Evolutionary conservation across 805 yeast genomes (phyloP), one percentile per base, ranked within the genome.

Genomic region (Cyberlindnera saturnus): DNA sequence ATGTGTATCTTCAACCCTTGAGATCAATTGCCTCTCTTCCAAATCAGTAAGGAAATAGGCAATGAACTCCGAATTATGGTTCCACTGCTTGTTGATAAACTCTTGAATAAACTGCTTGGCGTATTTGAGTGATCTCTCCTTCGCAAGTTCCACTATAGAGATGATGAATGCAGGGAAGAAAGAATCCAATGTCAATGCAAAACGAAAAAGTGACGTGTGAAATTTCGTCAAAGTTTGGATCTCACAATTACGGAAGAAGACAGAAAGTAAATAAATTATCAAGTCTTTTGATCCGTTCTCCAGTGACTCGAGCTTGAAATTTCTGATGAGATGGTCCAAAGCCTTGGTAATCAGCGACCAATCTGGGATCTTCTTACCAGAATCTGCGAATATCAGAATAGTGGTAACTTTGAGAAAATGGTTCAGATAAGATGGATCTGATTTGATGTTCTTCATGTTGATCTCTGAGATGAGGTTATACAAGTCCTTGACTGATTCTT

Each of bases 341-440:
- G 70, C 48, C 5, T 42, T 39, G 5, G 55, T 50, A 3, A 63
- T 48, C 4, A 38, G 15, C 3, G 44, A 41, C 91, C 91, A 84
- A 48, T 70, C 63, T 1, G 69, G 55, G 4, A 82, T 71, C 53
- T 80, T 82, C 46, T 62, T 73, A 53, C 93, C 93, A 38, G 87
- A 78, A 46, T 83, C 90, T 3, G 86, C 79, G 61, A 81, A 85
- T 0, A 72, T 58, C 39, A 83, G 56, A 0, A 81, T 60, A 0
- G 72, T 58, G 34, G 81, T 51, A 3, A 80, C 59, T 7, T 70
- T 65, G 16, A 50, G 19, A 40, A 45, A 51, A 31, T 51, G 47
- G 11, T 38, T 34, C 13, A 49, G 16, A 37, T 50, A 49, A 2
- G 45, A 42, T 8, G 44, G 37, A 11, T 51, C 47, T 2, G 43